Evolutionary conservation across 495 filamentous ascomycete genomes (phyloP).

Genomic region (Tetracladium setigerum): DNA sequence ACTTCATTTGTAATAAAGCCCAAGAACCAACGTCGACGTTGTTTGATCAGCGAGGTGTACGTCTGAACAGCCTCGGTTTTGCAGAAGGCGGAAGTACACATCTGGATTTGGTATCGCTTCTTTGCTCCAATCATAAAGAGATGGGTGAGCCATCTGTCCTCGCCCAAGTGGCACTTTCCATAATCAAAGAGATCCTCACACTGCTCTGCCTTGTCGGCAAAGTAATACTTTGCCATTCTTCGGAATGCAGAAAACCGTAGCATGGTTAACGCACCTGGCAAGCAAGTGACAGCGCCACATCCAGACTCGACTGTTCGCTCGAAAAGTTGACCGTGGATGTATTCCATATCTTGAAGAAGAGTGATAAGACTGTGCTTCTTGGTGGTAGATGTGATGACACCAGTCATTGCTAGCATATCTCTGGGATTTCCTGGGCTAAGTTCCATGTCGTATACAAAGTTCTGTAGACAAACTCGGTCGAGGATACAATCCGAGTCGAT

Average conservation of each 20-base stretch:
- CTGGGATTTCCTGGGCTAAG: slow-evolving; percentile 87
- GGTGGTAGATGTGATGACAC: slow-evolving; percentile 93
- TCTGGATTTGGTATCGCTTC: slow-evolving; percentile 89
- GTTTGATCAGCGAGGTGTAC: slow-evolving; percentile 80
- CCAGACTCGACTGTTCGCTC: slow-evolving; percentile 94
- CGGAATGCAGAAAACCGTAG: slow-evolving; percentile 94
- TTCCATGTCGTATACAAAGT: slow-evolving; percentile 99
- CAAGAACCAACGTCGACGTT: slow-evolving; percentile 93
- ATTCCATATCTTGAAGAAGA: slow-evolving; percentile 95
- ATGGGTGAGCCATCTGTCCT: slow-evolving; percentile 96
- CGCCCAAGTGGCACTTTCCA: slow-evolving; percentile 89
- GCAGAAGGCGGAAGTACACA: slow-evolving; percentile 96
- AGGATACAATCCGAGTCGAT: slow-evolving; percentile 98
- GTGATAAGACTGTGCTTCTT: slow-evolving; percentile 85
- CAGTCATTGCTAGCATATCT: slow-evolving; percentile 97
- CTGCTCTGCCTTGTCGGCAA: slow-evolving; percentile 93
- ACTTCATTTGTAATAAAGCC: slow-evolving; percentile 98
- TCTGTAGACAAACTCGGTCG: slow-evolving; percentile 87
- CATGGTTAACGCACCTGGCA: slow-evolving; percentile 92
- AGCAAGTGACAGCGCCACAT: slow-evolving; percentile 90
- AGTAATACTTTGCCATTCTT: slow-evolving; percentile 98
- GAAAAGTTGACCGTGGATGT: slow-evolving; percentile 94
- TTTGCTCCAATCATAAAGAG: slow-evolving; percentile 98
- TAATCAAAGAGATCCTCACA: slow-evolving; percentile 97
- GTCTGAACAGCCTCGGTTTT: slow-evolving; percentile 97